A percentile compares a stretch with the other conserved stretches of the same genome.
Evolutionary conservation across 306 rosid species (phyloP).

Genomic region (Medicago lupulina): DNA sequence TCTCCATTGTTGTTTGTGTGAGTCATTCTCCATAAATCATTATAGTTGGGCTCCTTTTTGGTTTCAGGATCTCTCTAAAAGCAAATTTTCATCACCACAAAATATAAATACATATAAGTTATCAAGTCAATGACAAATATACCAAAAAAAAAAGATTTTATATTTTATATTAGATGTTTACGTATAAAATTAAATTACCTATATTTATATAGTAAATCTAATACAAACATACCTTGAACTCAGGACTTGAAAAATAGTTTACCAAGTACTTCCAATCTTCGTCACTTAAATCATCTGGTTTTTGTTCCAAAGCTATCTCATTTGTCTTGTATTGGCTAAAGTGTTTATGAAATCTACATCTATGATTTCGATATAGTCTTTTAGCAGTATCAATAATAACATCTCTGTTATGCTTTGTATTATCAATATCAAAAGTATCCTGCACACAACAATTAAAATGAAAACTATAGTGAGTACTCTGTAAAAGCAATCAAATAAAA

Average conservation of each 20-base stretch:
- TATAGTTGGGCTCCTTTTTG: background rate
- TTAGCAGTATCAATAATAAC: background rate
- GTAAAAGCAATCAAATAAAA: background rate
- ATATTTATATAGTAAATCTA: background rate
- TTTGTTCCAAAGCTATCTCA: background rate
- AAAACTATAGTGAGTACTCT: background rate
- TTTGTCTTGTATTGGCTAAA: slow-evolving; percentile 10
- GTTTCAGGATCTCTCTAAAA: background rate
- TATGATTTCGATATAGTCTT: background rate
- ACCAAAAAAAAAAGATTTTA: background rate
- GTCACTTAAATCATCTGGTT: no score
- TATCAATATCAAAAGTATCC: background rate
- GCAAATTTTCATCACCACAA: background rate
- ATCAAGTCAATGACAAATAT: no score
- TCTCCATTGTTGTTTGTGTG: no score
- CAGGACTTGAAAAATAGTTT: background rate
- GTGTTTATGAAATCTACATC: background rate
- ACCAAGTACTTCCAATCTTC: background rate
- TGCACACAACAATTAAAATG: background rate
- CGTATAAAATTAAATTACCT: background rate
- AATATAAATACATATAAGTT: no score
- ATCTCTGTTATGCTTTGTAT: background rate
- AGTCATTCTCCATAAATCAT: no score
- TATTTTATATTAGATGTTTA: background rate
- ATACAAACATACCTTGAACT: background rate